Evolutionary conservation across 2,329 filamentous ascomycete species (phyloP).

Genomic region (Escovopsis sp.): DNA sequence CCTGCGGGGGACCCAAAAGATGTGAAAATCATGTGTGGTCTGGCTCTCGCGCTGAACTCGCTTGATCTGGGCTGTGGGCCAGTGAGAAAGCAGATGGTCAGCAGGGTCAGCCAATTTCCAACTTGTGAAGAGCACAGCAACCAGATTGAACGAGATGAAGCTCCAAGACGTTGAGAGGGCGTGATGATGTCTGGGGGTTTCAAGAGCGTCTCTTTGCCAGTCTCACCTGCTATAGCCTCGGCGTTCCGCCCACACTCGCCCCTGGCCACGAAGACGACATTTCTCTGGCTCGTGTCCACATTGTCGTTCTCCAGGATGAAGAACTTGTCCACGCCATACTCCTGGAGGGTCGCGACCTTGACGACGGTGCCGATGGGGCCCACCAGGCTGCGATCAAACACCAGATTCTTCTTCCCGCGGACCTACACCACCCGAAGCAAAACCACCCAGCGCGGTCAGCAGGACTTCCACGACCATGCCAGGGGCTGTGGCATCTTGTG

Average conservation of each 20-base stretch:
- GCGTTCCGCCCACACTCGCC: slow-evolving; percentile 80
- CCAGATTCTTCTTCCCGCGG: slow-evolving; percentile 95
- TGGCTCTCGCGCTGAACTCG: slow-evolving; percentile 76
- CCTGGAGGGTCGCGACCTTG: slow-evolving; percentile 88
- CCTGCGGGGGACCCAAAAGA: slow-evolving; percentile 89
- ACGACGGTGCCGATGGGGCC: slow-evolving; percentile 82
- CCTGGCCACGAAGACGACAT: slow-evolving; percentile 84
- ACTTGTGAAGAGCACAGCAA: background rate
- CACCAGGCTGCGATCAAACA: slow-evolving; percentile 80
- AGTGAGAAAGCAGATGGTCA: slow-evolving; percentile 24
- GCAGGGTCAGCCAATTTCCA: slow-evolving; percentile 5
- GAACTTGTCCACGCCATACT: slow-evolving; percentile 95
- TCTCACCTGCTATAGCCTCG: slow-evolving; percentile 74
- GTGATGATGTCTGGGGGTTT: background rate
- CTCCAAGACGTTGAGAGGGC: background rate
- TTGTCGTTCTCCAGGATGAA: slow-evolving; percentile 96
- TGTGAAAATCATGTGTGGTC: slow-evolving; percentile 87
- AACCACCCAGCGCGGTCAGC: slow-evolving; percentile 5
- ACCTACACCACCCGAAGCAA: slow-evolving; percentile 42
- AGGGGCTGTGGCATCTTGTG: too few species aligned
- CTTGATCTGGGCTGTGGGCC: slow-evolving; percentile 66
- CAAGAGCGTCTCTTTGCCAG: background rate
- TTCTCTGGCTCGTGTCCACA: slow-evolving; percentile 84
- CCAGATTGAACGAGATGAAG: background rate
- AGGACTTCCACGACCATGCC: background rate